These are phyloP conservation scores for Kokia cookei DNA, from an alignment of 441 rosid species.

Conservation along the genomic window DNA sequence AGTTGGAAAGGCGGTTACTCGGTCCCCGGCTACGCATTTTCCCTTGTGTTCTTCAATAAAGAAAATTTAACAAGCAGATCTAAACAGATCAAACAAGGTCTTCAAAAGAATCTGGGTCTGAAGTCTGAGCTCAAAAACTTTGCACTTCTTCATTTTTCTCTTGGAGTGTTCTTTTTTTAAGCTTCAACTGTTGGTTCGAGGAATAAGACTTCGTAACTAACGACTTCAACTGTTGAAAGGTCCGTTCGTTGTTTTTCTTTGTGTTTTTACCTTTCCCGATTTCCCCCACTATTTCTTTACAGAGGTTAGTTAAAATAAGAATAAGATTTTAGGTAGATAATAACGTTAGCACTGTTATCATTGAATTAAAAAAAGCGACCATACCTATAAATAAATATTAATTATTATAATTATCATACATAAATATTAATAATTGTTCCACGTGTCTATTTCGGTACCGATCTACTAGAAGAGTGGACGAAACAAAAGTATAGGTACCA, in stretches of 20 bases:
- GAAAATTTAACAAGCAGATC: background rate
- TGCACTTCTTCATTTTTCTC: background rate
- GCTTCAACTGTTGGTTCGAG: background rate
- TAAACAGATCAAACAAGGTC: background rate
- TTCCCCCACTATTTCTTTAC: too few species aligned
- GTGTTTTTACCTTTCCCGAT: constrained; percentile 3
- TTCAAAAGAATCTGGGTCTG: background rate
- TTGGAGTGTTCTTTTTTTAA: background rate
- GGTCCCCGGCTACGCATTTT: constrained; percentile 35
- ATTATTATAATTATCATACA: too few species aligned
- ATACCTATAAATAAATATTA: too few species aligned
- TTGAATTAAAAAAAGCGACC: too few species aligned
- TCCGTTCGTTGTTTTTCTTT: background rate
- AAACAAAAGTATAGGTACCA: too few species aligned
- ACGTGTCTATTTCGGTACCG: too few species aligned
- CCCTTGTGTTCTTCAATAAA: background rate
- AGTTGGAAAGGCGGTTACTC: background rate
- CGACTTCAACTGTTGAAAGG: background rate
- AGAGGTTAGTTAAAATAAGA: too few species aligned
- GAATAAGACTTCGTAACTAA: background rate
- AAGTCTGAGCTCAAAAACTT: background rate
- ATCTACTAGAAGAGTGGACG: too few species aligned
- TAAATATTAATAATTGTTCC: too few species aligned
- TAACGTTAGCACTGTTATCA: too few species aligned
- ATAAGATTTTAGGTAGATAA: too few species aligned